Conservation (phyloP, 345 rosid genomes). For the Citrus australasica region DNA sequence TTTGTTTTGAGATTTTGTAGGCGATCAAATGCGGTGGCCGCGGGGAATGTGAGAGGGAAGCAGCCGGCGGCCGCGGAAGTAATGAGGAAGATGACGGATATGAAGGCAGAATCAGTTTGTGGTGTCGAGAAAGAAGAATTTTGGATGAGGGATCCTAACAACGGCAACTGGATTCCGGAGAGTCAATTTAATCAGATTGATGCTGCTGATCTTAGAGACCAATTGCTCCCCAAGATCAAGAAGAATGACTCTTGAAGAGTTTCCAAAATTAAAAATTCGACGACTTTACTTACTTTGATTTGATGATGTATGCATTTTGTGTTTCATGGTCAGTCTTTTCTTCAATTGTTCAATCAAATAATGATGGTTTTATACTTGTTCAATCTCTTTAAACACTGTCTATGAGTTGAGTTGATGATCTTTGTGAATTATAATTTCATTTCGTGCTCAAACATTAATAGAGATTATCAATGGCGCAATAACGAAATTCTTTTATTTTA, state of each 20-base stretch:
- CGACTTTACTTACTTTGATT: background rate
- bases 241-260: background rate
- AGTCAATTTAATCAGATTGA: conserved; percentile 35
- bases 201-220: conserved; percentile 35
- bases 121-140: conserved; percentile 18
- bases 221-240: conserved; percentile 23
- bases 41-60: conserved; percentile 10
- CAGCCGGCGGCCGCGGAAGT: background rate
- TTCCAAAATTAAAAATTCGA: background rate
- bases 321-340: background rate
- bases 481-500: too few species aligned
- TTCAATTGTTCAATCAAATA: too few species aligned
- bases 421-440: background rate
- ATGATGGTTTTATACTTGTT: background rate
- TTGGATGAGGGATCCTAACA: conserved; percentile 58
- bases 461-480: background rate
- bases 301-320: background rate
- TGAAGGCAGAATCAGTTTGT: background rate
- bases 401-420: background rate
- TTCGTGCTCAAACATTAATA: background rate
- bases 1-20: conserved; percentile 1
- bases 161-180: conserved; percentile 52
- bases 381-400: background rate
- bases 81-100: conserved; percentile 12
- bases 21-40: conserved; percentile 17